These are phyloP conservation scores for Cyclotella baltica DNA, from an alignment of 108 stramenopile genomes.

Conservation along the genomic window DNA sequence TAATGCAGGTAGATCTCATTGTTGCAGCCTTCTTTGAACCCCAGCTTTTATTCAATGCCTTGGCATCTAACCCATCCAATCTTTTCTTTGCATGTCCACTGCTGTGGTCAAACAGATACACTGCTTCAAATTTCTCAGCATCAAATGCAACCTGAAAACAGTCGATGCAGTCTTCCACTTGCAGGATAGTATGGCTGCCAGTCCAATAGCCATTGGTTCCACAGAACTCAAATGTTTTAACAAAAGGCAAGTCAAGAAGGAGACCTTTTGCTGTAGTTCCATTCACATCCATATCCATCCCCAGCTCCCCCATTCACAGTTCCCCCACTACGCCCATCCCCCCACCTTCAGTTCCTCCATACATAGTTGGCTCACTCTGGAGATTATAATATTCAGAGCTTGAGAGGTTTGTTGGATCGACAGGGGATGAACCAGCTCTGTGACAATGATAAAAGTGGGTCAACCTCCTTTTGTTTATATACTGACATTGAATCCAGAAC, in stretches of 20 bases:
- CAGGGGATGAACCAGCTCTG: too few relatives aligned
- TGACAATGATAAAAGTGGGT: too few relatives aligned
- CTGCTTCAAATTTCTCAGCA: neutral
- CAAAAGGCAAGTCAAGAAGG: neutral
- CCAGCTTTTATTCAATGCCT: neutral
- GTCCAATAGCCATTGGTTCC: slow-evolving; percentile 17
- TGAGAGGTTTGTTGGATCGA: too few relatives aligned
- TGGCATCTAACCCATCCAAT: neutral
- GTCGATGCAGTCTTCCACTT: slow-evolving; percentile 4
- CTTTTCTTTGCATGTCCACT: slow-evolving; percentile 2
- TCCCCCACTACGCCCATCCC: neutral
- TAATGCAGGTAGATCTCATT: neutral
- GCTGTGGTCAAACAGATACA: slow-evolving; percentile 1
- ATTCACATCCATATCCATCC: neutral
- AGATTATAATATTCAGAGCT: too few relatives aligned
- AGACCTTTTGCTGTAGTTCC: neutral
- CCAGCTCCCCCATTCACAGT: neutral
- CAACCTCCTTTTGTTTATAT: too few relatives aligned
- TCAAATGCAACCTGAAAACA: neutral
- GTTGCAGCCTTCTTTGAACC: neutral
- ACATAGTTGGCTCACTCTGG: too few relatives aligned
- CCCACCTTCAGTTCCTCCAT: too few relatives aligned
- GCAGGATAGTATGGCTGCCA: slow-evolving; percentile 15
- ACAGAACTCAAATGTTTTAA: neutral
- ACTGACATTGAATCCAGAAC: too few relatives aligned